Conservation (phyloP, 192 early-diverging fungal species). For the Funneliformis geosporum region DNA sequence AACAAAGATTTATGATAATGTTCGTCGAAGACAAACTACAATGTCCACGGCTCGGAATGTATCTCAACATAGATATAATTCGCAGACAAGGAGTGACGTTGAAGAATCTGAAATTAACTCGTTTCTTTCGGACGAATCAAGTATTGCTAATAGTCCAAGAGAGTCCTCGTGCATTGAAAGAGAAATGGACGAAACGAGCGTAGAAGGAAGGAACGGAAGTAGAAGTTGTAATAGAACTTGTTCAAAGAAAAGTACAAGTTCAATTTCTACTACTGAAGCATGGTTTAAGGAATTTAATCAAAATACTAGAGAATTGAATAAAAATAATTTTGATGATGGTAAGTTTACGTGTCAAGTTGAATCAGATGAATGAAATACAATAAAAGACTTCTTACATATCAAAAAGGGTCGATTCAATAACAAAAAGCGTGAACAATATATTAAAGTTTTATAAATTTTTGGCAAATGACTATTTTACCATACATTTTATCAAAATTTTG, state of each 20-base stretch:
- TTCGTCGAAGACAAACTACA: not conserved
- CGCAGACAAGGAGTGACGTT: not conserved
- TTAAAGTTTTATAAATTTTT: not conserved
- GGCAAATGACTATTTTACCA: not conserved
- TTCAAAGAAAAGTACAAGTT: not conserved
- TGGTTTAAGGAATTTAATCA: conserved; percentile 23
- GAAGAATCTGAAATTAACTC: not conserved
- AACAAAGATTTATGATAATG: not conserved
- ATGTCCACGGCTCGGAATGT: not conserved
- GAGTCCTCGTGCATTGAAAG: not conserved
- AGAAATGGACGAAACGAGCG: conserved; percentile 16
- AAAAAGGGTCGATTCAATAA: no score
- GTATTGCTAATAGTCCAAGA: not conserved
- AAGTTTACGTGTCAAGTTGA: not conserved
- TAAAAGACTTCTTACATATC: no score
- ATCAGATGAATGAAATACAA: not conserved
- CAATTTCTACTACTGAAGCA: not conserved
- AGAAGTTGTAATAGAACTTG: not conserved
- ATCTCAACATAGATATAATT: not conserved
- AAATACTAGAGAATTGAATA: conserved; percentile 17
- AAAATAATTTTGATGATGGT: not conserved
- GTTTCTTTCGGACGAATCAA: not conserved
- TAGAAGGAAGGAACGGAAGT: not conserved
- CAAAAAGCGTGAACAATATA: no score
- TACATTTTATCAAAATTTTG: no score